Conservation (phyloP, 2,329 filamentous ascomycete genomes). For the Epichloe hybrida region DNA sequence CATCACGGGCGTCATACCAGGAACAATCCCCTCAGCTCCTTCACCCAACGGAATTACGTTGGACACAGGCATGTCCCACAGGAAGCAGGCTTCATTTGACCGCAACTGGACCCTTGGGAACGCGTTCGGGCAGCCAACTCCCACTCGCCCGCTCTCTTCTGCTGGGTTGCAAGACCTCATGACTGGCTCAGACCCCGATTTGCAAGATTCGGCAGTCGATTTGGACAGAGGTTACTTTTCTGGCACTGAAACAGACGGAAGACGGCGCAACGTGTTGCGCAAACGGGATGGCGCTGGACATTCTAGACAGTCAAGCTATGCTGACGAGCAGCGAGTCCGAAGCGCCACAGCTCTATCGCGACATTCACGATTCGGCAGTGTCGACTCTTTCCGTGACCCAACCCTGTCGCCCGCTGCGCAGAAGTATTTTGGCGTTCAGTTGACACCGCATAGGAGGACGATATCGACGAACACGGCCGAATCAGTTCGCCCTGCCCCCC, state of each 20-base stretch:
- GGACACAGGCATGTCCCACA: slow-evolving; percentile 31
- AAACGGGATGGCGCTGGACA: slow-evolving; percentile 56
- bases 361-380: slow-evolving; percentile 67
- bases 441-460: slow-evolving; percentile 41
- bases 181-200: slow-evolving; percentile 21
- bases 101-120: slow-evolving; percentile 54
- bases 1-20: slow-evolving; percentile 9
- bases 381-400: slow-evolving; percentile 57
- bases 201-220: slow-evolving; percentile 42
- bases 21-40: slow-evolving; percentile 20
- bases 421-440: slow-evolving; percentile 50
- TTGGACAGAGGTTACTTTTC: slow-evolving; percentile 89
- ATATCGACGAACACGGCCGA: slow-evolving; percentile 47
- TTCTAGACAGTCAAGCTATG: slow-evolving; percentile 61
- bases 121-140: slow-evolving; percentile 26
- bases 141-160: slow-evolving; percentile 36
- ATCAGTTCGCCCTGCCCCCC: slow-evolving; percentile 37
- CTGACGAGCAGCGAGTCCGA: slow-evolving; percentile 57
- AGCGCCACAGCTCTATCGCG: slow-evolving; percentile 52
- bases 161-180: slow-evolving; percentile 34
- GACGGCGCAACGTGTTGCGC: slow-evolving; percentile 65
- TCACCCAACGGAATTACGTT: slow-evolving; percentile 29
- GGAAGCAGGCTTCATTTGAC: slow-evolving; percentile 57
- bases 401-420: slow-evolving; percentile 49
- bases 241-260: slow-evolving; percentile 67